Evolutionary conservation across 306 rosid species (phyloP), one percentile per base, ranked within the genome.

Genomic region (Cajanus cajan): DNA sequence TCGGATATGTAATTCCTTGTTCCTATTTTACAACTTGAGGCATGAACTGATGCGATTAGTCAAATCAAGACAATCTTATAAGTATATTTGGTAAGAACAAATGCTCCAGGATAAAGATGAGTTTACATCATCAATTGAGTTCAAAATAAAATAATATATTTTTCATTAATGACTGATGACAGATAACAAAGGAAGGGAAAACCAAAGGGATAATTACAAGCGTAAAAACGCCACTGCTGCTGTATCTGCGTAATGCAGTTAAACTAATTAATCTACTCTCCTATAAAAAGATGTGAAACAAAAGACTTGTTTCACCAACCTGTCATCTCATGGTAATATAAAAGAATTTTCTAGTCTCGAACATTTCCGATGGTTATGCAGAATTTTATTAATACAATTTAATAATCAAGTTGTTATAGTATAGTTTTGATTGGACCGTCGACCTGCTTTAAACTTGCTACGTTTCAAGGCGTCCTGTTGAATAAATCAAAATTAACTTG

Each of bases 401-500:
- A 25, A 58, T 40, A 55, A 57, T 74, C 45, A 62, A 16, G 8
- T 45, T 28, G 62, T 44, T 19, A 7, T 44, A 16, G n/a, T 41
- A 62, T 31, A 11, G 19, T 33, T 45, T 57, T 8, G 28, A 57
- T 57, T 47, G 24, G 64, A 63, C 28, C 47, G 19, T 76, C 16
- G 16, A 31, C 61, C 15, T 61, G 5, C 4, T 10, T 75, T 8
- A 62, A 16, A 28, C 8, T 44, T 43, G n/a, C 63, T 61, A 45
- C 25, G 21, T 76, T 62, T 62, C 71, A 31, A 45, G 21, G 47
- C 5, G 18, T 34, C 10, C 19, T 59, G 36, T 76, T 63, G 39
- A 62, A 47, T 21, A 33, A 21, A 45, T 76, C 63, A 76, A 76
- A 76, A 1, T 55, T 28, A 28, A 28, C 31, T 76, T 76, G 72